A percentile compares a stretch with the other conserved stretches of the same genome.
These are phyloP conservation scores for Candida tunisiensis DNA, from an alignment of 1,139 yeast genomes.

Conservation along the genomic window DNA sequence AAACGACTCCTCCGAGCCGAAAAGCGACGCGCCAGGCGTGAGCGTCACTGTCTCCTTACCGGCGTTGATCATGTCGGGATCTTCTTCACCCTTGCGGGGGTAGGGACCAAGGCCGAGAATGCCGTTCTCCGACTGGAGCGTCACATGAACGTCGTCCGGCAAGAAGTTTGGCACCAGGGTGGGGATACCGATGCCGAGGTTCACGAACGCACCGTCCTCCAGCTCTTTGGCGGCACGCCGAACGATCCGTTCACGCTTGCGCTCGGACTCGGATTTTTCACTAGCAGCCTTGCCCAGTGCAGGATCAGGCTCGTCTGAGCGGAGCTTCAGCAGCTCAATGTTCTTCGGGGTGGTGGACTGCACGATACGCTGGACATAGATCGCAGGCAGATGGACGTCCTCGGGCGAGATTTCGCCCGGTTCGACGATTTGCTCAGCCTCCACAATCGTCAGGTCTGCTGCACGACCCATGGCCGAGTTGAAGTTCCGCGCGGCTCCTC, in stretches of 20 bases:
- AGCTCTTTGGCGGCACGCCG: slow-evolving; percentile 31
- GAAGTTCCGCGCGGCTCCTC: slow-evolving; percentile 31
- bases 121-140: slow-evolving; percentile 33
- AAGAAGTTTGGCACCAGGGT: slow-evolving; percentile 29
- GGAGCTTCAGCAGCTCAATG: slow-evolving; percentile 22
- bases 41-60: slow-evolving; percentile 36
- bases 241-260: slow-evolving; percentile 25
- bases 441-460: slow-evolving; percentile 30
- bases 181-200: slow-evolving; percentile 35
- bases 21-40: slow-evolving; percentile 28
- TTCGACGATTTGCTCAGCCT: slow-evolving; percentile 33
- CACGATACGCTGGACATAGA: slow-evolving; percentile 26
- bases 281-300: too few relatives aligned
- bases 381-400: slow-evolving; percentile 30
- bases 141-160: slow-evolving; percentile 22
- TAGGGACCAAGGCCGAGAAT: slow-evolving; percentile 32
- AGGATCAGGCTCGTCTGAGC: slow-evolving; percentile 2
- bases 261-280: too few relatives aligned
- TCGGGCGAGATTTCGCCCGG: slow-evolving; percentile 30
- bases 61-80: slow-evolving; percentile 32
- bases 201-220: slow-evolving; percentile 26
- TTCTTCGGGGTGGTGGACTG: slow-evolving; percentile 27
- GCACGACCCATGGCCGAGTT: slow-evolving; percentile 30
- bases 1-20: slow-evolving; percentile 34
- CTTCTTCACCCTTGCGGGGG: slow-evolving; percentile 27